Evolutionary conservation across 176 grass and related monocot genomes (phyloP), one percentile per base, ranked within the genome.

Genomic region (Carex parvula): DNA sequence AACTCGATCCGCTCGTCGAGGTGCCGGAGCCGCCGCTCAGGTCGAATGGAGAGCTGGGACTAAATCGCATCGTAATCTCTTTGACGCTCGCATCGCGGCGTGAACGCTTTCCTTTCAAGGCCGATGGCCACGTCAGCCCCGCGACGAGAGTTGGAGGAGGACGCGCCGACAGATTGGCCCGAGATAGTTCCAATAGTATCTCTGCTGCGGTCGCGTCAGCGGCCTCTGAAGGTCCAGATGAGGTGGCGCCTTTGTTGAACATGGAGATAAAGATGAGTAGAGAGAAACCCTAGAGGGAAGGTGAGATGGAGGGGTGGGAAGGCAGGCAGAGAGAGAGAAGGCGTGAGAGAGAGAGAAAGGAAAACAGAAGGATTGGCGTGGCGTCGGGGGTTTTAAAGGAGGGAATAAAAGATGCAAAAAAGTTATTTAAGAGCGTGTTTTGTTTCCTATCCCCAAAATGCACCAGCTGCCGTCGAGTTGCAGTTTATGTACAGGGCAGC

Each of bases 1-100:
- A 83, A 52, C 81, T 83, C 14, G 81, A 83, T 63, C 81, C 81
- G 42, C 81, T 83, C n/a, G 81, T 83, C 3, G 81, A 83, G 22
- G 81, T 63, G 17, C 50, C 75, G 22, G 79, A 81, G 18, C 79
- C 79, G 41, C 62, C 81, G 10, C 81, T 83, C 4, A 83, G 81
- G 14, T 83, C 81, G n/a, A 83, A 66, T 52, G 81, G 81, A 0
- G 81, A 83, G 1, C 41, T 68, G 4, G 81, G 81, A 13, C 81
- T 83, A 21, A 83, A 54, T 29, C 81, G 30, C 80, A 82, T 48
- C 81, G 8, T 16, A 18, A 15, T 83, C 61, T 83, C 81, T 5
- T 83, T 83, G 12, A 20, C 81, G 15, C 32, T 29, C 1, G 81
- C 81, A 83, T 83, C 81, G 2, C 81, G 41, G 14, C 81, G 61